Evolutionary conservation across 2,329 filamentous ascomycete genomes (phyloP).

Genomic region (Lecanicillium sp.): DNA sequence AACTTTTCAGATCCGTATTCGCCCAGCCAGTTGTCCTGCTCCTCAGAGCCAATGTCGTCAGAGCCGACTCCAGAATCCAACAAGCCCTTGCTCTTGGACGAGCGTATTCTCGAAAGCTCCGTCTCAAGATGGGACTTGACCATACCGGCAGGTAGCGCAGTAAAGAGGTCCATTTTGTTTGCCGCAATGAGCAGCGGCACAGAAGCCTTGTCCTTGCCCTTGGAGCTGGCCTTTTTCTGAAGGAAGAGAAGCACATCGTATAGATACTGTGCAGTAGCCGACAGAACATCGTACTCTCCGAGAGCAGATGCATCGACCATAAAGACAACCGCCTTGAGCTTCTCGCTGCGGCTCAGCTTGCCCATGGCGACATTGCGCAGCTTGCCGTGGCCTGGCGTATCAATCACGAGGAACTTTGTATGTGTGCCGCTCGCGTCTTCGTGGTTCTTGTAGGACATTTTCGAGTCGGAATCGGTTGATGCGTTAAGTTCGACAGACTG

Average conservation of each 20-base stretch:
- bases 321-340: conserved; percentile 70
- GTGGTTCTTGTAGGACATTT: conserved; percentile 44
- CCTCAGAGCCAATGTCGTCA: conserved; percentile 52
- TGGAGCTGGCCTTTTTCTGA: conserved; percentile 58
- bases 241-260: conserved; percentile 81
- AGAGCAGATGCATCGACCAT: conserved; percentile 77
- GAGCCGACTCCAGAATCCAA: conserved; percentile 70
- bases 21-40: conserved; percentile 78
- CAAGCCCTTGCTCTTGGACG: conserved; percentile 70
- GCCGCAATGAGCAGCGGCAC: conserved; percentile 77
- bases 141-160: conserved; percentile 70
- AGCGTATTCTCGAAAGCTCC: conserved; percentile 72
- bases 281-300: conserved; percentile 49
- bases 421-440: conserved; percentile 46
- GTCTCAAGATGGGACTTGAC: conserved; percentile 69
- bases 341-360: conserved; percentile 33
- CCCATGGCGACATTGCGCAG: conserved; percentile 63
- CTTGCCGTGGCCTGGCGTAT: conserved; percentile 95
- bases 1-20: conserved; percentile 72
- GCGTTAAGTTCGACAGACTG: conserved; percentile 48
- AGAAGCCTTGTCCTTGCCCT: conserved; percentile 24
- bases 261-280: conserved; percentile 72
- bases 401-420: conserved; percentile 67
- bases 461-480: conserved; percentile 34
- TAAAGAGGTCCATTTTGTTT: conserved; percentile 95